Conservation (phyloP, 2,329 filamentous ascomycete species). For the Aspergillus sp. region DNA sequence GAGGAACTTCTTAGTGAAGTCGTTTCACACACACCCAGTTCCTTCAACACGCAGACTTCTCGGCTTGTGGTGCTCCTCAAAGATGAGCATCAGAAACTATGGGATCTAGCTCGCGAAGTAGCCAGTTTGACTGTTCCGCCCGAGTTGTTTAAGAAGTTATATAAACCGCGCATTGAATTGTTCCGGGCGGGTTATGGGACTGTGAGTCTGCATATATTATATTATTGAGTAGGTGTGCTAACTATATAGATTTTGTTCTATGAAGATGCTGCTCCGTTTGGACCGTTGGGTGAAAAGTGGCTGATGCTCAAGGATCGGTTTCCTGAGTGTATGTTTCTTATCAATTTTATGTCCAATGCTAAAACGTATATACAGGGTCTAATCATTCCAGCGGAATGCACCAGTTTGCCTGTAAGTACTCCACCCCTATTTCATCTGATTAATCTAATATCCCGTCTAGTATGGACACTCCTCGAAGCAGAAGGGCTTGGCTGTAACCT, state of each 20-base stretch:
- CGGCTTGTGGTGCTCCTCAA: constrained; percentile 73
- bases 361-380: not conserved
- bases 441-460: constrained; percentile 8
- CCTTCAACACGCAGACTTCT: constrained; percentile 83
- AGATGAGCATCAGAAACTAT: constrained; percentile 81
- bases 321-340: not conserved
- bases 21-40: constrained; percentile 65
- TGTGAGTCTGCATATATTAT: constrained; percentile 44
- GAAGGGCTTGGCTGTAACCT: constrained; percentile 83
- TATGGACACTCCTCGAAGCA: constrained; percentile 76
- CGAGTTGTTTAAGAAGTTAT: constrained; percentile 43
- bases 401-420: not conserved
- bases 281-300: not conserved
- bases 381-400: not conserved
- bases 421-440: not conserved
- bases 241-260: not conserved
- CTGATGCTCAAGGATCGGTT: not conserved
- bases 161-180: constrained; percentile 41
- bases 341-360: not conserved
- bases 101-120: constrained; percentile 59
- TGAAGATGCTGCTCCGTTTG: not conserved
- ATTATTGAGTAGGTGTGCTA: not conserved
- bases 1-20: constrained; percentile 33
- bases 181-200: constrained; percentile 74
- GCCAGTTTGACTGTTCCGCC: constrained; percentile 49